Conservation (phyloP, 441 rosid genomes). For the Euphorbia schlechtendalii region DNA sequence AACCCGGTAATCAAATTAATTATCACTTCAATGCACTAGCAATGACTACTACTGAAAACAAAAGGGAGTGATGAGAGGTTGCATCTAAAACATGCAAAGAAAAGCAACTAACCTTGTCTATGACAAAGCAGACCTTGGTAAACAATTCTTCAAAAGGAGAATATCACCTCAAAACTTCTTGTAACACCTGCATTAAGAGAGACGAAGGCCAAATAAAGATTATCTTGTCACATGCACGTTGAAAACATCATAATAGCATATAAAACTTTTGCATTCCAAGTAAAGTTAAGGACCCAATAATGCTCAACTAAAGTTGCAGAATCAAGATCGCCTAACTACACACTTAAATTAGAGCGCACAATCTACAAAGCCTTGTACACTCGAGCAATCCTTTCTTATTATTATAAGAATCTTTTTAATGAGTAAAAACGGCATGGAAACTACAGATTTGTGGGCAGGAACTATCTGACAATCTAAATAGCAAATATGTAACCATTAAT, state of each 20-base stretch:
- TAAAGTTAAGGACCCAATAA: neutral
- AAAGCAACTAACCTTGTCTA: conserved; percentile 70
- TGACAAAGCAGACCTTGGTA: conserved; percentile 71
- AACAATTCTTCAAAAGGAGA: conserved; percentile 61
- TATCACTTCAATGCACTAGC: neutral
- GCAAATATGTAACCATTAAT: too few relatives aligned
- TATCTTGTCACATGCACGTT: neutral
- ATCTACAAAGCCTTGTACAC: too few relatives aligned
- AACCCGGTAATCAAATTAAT: neutral
- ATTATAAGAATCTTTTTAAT: too few relatives aligned
- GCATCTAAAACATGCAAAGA: conserved; percentile 9
- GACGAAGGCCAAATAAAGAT: neutral
- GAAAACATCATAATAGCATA: neutral
- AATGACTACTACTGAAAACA: neutral
- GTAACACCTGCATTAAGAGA: conserved; percentile 56
- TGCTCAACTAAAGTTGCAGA: too few relatives aligned
- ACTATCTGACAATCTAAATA: too few relatives aligned
- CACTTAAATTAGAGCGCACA: too few relatives aligned
- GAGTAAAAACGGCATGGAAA: too few relatives aligned
- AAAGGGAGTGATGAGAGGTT: neutral
- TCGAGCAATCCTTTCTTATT: too few relatives aligned
- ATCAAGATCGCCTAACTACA: too few relatives aligned
- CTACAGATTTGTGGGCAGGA: too few relatives aligned
- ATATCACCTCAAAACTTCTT: conserved; percentile 59
- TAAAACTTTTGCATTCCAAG: neutral